phyloP scores from a whole-genome alignment of 345 rosid genomes.

The Eucalyptus marginata region DNA sequence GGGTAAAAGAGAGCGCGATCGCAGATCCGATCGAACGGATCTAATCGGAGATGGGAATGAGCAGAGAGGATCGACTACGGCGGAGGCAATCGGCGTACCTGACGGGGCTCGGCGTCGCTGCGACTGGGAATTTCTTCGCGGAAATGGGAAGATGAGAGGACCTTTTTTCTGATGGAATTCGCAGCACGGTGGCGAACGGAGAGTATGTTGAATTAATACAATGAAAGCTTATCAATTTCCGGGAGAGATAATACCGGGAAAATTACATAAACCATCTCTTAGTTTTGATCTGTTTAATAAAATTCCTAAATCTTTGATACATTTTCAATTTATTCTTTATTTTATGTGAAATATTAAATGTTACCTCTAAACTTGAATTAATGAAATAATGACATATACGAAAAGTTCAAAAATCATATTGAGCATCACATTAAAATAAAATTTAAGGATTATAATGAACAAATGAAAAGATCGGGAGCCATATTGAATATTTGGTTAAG shows the following conservation, averaged over 20 bases:
- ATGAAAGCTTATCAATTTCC: neutral
- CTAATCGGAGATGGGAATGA: neutral
- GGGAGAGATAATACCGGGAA: neutral
- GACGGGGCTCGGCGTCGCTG: neutral
- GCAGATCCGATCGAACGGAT: neutral
- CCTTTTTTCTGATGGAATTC: neutral
- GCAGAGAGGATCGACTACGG: neutral
- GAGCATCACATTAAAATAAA: rapidly evolving
- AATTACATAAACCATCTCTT: neutral
- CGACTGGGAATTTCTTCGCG: neutral
- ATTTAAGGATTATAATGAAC: neutral
- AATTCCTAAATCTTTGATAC: neutral
- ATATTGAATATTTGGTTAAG: rapidly evolving
- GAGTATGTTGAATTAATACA: neutral
- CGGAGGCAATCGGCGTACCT: neutral
- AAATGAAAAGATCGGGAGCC: rapidly evolving
- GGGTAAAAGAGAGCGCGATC: neutral
- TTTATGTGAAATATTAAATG: too few species aligned
- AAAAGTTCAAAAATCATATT: neutral
- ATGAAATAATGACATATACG: rapidly evolving
- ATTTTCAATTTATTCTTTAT: neutral
- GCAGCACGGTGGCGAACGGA: neutral
- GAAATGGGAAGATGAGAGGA: neutral
- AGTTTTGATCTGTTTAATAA: neutral
- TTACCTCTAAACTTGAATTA: neutral